Evolutionary conservation across 208 protist species (phyloP).

Genomic region (Crithidia brevicula): DNA sequence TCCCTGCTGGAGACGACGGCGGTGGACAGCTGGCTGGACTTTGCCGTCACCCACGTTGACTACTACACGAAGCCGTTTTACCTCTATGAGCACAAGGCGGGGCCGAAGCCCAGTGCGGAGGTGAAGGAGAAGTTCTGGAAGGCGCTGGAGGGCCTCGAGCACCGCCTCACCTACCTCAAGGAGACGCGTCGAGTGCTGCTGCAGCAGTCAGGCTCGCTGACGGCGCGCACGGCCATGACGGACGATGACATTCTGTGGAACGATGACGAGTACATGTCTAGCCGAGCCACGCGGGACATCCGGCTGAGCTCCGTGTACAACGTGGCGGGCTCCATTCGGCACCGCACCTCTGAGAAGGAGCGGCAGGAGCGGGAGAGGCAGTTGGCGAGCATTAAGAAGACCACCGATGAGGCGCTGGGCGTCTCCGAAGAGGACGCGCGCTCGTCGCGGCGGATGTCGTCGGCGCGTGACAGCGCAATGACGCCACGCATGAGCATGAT

Average conservation of each 20-base stretch:
- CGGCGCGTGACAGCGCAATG: conserved; percentile 13
- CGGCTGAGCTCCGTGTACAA: conserved; percentile 51
- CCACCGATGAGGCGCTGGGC: conserved; percentile 28
- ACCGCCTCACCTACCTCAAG: conserved; percentile 46
- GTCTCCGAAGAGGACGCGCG: neutral
- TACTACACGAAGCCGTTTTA: conserved; percentile 27
- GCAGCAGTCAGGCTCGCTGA: conserved; percentile 33
- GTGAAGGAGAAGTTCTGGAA: conserved; percentile 33
- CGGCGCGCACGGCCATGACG: conserved; percentile 27
- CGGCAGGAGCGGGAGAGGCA: conserved; percentile 44
- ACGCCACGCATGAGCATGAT: conserved; percentile 31
- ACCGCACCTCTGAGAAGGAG: conserved; percentile 34
- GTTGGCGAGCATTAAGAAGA: conserved; percentile 27
- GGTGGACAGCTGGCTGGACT: conserved; percentile 87
- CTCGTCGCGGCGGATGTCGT: conserved; percentile 14
- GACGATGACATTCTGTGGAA: conserved; percentile 28
- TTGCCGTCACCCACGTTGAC: conserved; percentile 56
- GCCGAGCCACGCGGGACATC: conserved; percentile 28
- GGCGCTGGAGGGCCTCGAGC: conserved; percentile 46
- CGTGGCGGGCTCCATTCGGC: conserved; percentile 42
- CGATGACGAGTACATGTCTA: conserved; percentile 32
- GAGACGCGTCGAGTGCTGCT: conserved; percentile 33
- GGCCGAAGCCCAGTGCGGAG: conserved; percentile 16
- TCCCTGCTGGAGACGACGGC: conserved; percentile 59
- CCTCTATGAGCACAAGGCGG: conserved; percentile 16